Evolutionary conservation across 2,329 filamentous ascomycete species (phyloP).

Genomic region (Colletotrichum sp.): DNA sequence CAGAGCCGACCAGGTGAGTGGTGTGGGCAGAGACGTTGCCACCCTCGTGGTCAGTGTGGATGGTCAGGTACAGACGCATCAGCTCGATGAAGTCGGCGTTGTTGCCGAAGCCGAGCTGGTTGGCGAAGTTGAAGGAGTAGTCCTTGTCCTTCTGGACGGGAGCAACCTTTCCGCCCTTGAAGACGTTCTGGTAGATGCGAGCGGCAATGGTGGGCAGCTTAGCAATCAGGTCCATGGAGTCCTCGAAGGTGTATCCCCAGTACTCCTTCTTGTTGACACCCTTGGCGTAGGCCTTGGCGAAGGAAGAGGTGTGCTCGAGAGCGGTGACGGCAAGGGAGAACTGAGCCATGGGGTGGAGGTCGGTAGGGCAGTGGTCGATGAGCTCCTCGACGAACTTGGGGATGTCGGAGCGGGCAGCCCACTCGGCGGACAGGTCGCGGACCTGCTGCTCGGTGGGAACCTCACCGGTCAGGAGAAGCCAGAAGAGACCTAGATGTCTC

Average conservation of each 20-base stretch:
- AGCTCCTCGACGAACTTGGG: slow-evolving; percentile 99
- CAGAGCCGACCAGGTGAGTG: slow-evolving; percentile 95
- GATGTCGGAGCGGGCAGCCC: slow-evolving; percentile 95
- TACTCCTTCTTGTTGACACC: slow-evolving; percentile 99
- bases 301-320: slow-evolving; percentile 97
- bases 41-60: slow-evolving; percentile 99
- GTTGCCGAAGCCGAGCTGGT: slow-evolving; percentile 95
- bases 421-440: slow-evolving; percentile 96
- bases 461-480: slow-evolving; percentile 98
- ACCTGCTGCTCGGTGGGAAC: slow-evolving; percentile 98
- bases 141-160: slow-evolving; percentile 98
- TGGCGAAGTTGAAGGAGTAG: slow-evolving; percentile 99
- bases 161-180: slow-evolving; percentile 99
- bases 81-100: slow-evolving; percentile 98
- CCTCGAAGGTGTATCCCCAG: slow-evolving; percentile 99
- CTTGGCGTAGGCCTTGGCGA: slow-evolving; percentile 98
- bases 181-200: slow-evolving; percentile 99
- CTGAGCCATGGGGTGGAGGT: slow-evolving; percentile 99
- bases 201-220: slow-evolving; percentile 98
- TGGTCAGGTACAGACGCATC: slow-evolving; percentile 98
- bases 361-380: slow-evolving; percentile 98
- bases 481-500: slow-evolving; percentile 80
- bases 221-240: slow-evolving; percentile 99
- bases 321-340: slow-evolving; percentile 97
- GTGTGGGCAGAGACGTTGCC: slow-evolving; percentile 99